These are phyloP conservation scores for Fomitopsis schrenkii DNA, from an alignment of 1,284 basidiomycete genomes.

Conservation along the genomic window DNA sequence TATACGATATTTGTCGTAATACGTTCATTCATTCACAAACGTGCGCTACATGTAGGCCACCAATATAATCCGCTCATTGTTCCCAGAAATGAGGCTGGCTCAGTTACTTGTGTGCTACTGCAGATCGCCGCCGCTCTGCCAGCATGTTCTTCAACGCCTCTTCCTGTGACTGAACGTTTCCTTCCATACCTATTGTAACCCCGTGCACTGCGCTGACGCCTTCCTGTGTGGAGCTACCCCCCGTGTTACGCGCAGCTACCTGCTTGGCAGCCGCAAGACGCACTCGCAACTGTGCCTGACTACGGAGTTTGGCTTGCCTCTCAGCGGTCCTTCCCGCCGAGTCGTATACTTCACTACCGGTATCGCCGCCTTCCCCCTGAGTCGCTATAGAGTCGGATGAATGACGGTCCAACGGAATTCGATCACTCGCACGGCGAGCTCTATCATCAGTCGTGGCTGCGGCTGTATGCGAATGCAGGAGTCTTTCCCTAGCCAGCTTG, in stretches of 20 bases:
- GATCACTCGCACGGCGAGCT: constrained; percentile 1
- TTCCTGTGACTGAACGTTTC: neutral
- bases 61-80: neutral
- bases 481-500: constrained; percentile 45
- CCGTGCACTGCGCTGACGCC: constrained; percentile 5
- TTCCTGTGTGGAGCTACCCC: neutral
- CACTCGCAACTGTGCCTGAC: constrained; percentile 44
- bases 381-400: constrained; percentile 13
- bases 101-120: neutral
- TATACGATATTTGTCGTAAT: neutral
- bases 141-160: constrained; percentile 1
- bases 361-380: neutral
- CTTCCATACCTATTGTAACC: neutral
- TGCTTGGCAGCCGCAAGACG: constrained; percentile 48
- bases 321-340: constrained; percentile 16
- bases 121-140: neutral
- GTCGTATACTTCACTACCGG: neutral
- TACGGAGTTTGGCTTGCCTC: constrained; percentile 42
- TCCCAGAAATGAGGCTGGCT: too few relatives aligned
- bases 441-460: neutral
- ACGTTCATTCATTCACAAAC: neutral
- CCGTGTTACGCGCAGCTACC: constrained; percentile 6
- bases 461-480: neutral
- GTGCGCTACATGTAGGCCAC: neutral
- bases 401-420: neutral